Evolutionary conservation across 2,329 filamentous ascomycete genomes (phyloP).

Genomic region (Neonectria hederae): DNA sequence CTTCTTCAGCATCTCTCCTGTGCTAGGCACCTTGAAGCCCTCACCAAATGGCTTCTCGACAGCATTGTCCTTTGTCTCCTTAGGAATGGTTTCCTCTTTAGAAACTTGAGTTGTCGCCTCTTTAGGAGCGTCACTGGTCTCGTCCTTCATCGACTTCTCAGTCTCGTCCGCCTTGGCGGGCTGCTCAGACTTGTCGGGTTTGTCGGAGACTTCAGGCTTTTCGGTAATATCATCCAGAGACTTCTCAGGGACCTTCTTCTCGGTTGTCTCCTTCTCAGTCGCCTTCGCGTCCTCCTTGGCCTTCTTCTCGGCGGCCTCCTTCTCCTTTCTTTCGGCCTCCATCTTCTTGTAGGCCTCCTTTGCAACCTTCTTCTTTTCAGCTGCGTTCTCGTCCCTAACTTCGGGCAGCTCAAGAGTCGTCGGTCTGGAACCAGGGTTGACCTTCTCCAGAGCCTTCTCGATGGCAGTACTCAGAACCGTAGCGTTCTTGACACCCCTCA

Average conservation of each 20-base stretch:
- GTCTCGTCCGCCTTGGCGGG: conserved; percentile 39
- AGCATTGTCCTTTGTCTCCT: conserved; percentile 8
- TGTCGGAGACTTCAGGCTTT: conserved; percentile 44
- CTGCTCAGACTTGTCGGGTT: conserved; percentile 38
- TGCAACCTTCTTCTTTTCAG: conserved; percentile 32
- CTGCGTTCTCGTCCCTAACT: conserved; percentile 4
- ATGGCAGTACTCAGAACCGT: conserved; percentile 73
- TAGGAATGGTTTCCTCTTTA: conserved; percentile 32
- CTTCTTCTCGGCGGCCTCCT: conserved; percentile 31
- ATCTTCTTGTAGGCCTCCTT: conserved; percentile 49
- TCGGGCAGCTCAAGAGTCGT: conserved; percentile 56
- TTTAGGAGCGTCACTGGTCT: conserved; percentile 30
- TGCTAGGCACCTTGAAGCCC: conserved; percentile 44
- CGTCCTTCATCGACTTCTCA: conserved; percentile 33
- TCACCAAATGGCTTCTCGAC: conserved; percentile 41
- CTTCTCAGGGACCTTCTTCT: conserved; percentile 26
- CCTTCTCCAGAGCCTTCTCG: conserved; percentile 79
- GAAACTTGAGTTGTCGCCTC: conserved; percentile 34
- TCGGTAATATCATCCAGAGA: conserved; percentile 40
- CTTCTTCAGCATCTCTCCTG: conserved; percentile 44
- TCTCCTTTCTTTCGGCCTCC: conserved; percentile 23
- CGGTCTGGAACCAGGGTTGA: conserved; percentile 83
- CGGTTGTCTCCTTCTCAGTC: conserved; percentile 23
- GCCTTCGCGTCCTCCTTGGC: conserved; percentile 25
- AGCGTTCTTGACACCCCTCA: conserved; percentile 75